Evolutionary conservation across 805 yeast species (phyloP).

Genomic region (Ogataea corticis): DNA sequence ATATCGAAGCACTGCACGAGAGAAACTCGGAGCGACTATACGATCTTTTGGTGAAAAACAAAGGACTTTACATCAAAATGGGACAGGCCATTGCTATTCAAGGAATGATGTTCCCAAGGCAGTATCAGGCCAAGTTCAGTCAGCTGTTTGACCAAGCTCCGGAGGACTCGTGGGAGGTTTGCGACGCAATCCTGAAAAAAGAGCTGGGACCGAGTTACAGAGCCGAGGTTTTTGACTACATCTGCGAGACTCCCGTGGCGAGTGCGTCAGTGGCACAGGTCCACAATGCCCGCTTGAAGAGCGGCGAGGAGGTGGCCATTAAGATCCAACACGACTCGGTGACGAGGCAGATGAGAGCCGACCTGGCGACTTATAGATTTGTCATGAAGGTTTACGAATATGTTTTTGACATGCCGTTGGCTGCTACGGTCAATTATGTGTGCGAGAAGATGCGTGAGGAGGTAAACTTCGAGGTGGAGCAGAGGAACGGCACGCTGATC

Average conservation of each 20-base stretch:
- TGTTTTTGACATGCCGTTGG: constrained; percentile 65
- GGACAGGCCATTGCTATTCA: constrained; percentile 84
- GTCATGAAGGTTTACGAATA: constrained; percentile 54
- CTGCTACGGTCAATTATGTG: constrained; percentile 55
- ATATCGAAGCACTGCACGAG: constrained; percentile 58
- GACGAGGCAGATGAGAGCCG: constrained; percentile 58
- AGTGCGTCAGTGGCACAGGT: constrained; percentile 79
- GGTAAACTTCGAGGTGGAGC: constrained; percentile 60
- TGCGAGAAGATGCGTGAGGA: constrained; percentile 59
- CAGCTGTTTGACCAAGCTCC: constrained; percentile 71
- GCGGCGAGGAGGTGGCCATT: constrained; percentile 58
- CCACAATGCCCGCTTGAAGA: constrained; percentile 49
- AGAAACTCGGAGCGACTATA: constrained; percentile 53
- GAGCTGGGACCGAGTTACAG: constrained; percentile 46
- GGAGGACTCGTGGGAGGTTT: constrained; percentile 48
- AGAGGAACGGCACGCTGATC: constrained; percentile 49
- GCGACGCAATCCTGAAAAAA: constrained; percentile 40
- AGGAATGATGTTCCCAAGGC: constrained; percentile 64
- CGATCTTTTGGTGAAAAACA: constrained; percentile 45
- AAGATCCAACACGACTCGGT: constrained; percentile 69
- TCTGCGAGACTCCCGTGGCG: constrained; percentile 64
- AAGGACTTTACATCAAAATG: constrained; percentile 68
- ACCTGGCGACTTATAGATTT: constrained; percentile 55
- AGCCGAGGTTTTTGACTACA: constrained; percentile 37
- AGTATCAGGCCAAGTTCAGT: constrained; percentile 57